Conservation (phyloP, 495 filamentous ascomycete species). For the Hypomontagnella monticulosa region DNA sequence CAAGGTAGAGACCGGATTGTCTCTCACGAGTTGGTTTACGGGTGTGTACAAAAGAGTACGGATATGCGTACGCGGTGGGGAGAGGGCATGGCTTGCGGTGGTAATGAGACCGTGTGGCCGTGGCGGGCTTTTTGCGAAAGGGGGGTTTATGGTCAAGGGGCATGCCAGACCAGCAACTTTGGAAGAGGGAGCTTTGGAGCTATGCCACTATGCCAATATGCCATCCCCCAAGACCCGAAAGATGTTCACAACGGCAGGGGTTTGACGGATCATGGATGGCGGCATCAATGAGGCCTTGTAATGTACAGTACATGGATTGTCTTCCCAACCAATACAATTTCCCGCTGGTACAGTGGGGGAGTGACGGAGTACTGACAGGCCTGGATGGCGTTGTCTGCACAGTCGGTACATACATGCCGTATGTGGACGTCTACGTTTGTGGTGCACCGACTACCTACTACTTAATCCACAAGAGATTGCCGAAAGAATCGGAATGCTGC, state of each 20-base stretch:
- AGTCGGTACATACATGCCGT: constrained; percentile 8
- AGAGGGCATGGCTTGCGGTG: constrained; percentile 17
- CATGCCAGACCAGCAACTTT: constrained; percentile 8
- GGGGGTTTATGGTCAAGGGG: constrained; percentile 23
- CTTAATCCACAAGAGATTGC: constrained; percentile 28
- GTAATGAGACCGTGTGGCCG: constrained; percentile 15
- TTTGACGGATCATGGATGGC: constrained; percentile 36
- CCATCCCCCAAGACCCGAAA: constrained; percentile 16
- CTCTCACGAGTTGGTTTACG: constrained; percentile 22
- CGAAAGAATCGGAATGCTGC: constrained; percentile 25
- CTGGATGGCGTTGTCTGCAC: constrained; percentile 22
- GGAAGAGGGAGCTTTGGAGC: constrained; percentile 14
- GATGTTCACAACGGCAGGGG: constrained; percentile 19
- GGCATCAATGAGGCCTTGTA: constrained; percentile 33
- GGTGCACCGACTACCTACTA: constrained; percentile 10
- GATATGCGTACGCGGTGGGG: constrained; percentile 11
- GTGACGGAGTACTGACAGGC: constrained; percentile 26
- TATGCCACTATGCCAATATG: constrained; percentile 12
- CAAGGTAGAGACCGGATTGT: constrained; percentile 24
- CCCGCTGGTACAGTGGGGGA: constrained; percentile 35
- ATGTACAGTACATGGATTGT: constrained; percentile 38
- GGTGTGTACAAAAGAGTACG: constrained; percentile 32
- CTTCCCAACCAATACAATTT: constrained; percentile 37
- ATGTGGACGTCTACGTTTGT: constrained; percentile 4
- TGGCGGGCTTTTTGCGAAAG: constrained; percentile 24